Base-by-base conservation (phyloP, 139 green algal species). In the Axilococcus clingmanii region DNA sequence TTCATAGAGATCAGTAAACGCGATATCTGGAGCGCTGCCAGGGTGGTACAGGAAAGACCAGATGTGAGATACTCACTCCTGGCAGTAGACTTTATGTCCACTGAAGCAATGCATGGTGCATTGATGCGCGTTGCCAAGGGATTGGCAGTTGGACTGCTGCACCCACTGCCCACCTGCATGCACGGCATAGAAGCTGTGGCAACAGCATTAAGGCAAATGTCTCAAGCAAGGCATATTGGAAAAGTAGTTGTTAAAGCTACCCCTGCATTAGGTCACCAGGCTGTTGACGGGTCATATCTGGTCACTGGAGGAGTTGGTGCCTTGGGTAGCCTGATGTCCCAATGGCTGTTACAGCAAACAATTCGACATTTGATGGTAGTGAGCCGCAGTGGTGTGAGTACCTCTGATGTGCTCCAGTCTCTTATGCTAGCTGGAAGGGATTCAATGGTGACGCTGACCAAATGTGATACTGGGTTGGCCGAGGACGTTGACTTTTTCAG, bases 1-100 rank as follows among this genome's bases (percentile, higher is more conserved):
- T 63, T 87, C 45, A 68, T 84, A 29, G 84, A 94, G 60, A 88
- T 94, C 50, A 75, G 71, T 59, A 94, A 94, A 77, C 64, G 84
- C 30, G 84, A 88, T 75, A 84, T 94, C 33, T 91, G 77, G 77
- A 72, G 57, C 24, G 46, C 62, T 2, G 55, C 51, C 11, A 59
- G 76, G 16, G 57, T 80, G 7, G 36, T 52, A n/a, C 59, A 75
- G 30, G 76, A 91, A 49, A 77, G 84, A 0, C 78, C 77, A 1
- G 84, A 94, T 49, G 64, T 83, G 34, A 17, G 7, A 1, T 86
- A 81, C 57, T 50, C 59, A 19, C 59, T 89, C 34, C 50, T 94
- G 17, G 84, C 84, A 8, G 65, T 94, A 7, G 84, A 94, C 68
- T 88, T 94, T 66, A 62, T 94, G 54, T 76, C 84, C 1, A 57